phyloP scores from a whole-genome alignment of 179 eudicot genomes.

The Beta lomatogona region DNA sequence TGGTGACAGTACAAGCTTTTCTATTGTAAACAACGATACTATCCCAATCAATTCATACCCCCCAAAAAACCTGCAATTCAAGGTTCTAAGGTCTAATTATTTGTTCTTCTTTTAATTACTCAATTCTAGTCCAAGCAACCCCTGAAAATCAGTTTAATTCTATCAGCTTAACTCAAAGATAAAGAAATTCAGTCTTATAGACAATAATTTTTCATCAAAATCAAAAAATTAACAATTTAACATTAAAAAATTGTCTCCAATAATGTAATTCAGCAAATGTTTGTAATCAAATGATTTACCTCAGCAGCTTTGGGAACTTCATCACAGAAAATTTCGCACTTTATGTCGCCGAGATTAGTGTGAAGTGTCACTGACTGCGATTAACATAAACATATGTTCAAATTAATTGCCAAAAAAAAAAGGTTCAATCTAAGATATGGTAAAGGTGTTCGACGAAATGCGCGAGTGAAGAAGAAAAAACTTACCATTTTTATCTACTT shows the following conservation, averaged over 20 bases:
- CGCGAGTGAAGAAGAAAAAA: constrained; percentile 10
- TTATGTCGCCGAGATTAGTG: constrained; percentile 81
- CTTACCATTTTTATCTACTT: not conserved
- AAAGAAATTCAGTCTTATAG: not conserved
- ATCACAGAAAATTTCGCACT: constrained; percentile 80
- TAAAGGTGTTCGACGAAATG: constrained; percentile 23
- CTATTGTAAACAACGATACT: not conserved
- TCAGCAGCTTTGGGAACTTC: constrained; percentile 81
- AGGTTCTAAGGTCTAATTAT: not conserved
- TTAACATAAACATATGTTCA: not conserved
- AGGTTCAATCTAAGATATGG: not conserved
- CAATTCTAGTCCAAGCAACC: constrained; percentile 1
- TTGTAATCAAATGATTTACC: constrained; percentile 28
- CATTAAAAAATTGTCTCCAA: not conserved
- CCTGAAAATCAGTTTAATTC: not conserved
- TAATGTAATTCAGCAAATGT: too few relatives aligned
- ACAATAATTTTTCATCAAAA: not conserved
- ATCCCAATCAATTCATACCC: not conserved
- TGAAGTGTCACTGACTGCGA: constrained; percentile 75
- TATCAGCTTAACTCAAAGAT: not conserved
- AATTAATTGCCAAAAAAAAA: not conserved
- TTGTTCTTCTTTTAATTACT: not conserved
- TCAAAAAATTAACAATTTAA: not conserved
- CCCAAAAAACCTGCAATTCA: not conserved
- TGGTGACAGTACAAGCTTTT: not conserved